Evolutionary conservation across 2,329 filamentous ascomycete species (phyloP), one percentile per base, ranked within the genome.

Genomic region (Colletotrichum horii): DNA sequence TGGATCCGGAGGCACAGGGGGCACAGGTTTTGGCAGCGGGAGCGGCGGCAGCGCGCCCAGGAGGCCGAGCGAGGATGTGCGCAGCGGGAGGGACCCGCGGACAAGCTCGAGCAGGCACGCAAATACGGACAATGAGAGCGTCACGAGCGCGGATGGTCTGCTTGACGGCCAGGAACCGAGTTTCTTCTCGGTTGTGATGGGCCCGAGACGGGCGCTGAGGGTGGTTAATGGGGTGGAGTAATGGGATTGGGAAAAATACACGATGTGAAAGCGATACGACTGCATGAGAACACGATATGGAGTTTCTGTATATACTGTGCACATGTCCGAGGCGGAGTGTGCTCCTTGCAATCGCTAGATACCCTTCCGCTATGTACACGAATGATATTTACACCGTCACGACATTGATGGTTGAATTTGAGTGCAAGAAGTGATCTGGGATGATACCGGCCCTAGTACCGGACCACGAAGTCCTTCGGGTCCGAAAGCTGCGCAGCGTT

Each of bases 171-270:
- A 91, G 76, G 92, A 95, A 82, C 94, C 94, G 75, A 93, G 89
- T 74, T 95, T 95, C 84, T 92, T 94, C 82, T 93, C 89, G 66
- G 92, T 94, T 32, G 84, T 94, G 79, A 83, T 95, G 83, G 93
- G 93, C 76, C 93, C 93, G 26, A 87, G 93, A 80, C 86, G 93
- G 80, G 94, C 92, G 79, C 84, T 95, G 84, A 87, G 92, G 80
- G 93, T 95, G 43, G 92, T 94, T 26, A 95, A 95, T 65, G 84
- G 83, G 16, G 82, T 82, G 66, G 86, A 87, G 24, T 64, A 32
- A 81, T 82, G 68, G 85, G n/a, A 14, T 14, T 85, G 28, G 64
- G n/a, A 43, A 36, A 28, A 5, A 12, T 24, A 32, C n/a, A 32
- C 28, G 58, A 28, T 22, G 5, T 16, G 48, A 16, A 38, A 38